Evolutionary conservation across 495 filamentous ascomycete genomes (phyloP).

Genomic region (Glonium stellatum): DNA sequence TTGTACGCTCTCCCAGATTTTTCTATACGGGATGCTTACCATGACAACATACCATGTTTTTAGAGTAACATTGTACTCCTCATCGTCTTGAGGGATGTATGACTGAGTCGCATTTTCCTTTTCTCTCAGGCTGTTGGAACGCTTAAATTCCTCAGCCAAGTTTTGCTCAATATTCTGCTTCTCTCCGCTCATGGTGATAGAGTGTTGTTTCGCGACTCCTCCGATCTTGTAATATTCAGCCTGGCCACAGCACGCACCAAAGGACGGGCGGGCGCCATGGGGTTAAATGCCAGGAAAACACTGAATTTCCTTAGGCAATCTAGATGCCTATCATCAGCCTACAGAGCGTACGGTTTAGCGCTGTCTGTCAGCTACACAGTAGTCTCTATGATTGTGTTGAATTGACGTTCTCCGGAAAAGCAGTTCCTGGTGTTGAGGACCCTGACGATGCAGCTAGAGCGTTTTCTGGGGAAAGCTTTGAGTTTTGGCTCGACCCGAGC

Average conservation of each 20-base stretch:
- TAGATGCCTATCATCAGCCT: neutral
- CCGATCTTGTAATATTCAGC: neutral
- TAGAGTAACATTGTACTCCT: conserved; percentile 21
- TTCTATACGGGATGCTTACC: conserved; percentile 4
- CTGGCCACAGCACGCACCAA: neutral
- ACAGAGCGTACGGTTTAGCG: neutral
- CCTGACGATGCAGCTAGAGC: neutral
- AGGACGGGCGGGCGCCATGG: neutral
- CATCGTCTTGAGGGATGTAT: conserved; percentile 12
- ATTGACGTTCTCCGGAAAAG: neutral
- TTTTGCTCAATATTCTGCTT: neutral
- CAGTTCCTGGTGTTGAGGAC: neutral
- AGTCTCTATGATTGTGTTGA: neutral
- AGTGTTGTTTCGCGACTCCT: neutral
- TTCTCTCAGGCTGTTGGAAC: conserved; percentile 5
- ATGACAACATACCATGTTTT: conserved; percentile 24
- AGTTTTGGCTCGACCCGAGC: neutral
- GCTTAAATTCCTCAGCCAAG: neutral
- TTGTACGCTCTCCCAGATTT: neutral
- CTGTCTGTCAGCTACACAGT: neutral
- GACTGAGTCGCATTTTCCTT: neutral
- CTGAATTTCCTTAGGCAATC: neutral
- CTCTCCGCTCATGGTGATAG: neutral
- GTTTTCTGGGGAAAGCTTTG: neutral
- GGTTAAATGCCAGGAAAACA: neutral